These are phyloP conservation scores for Acaromyces ingoldii DNA, from an alignment of 1,284 basidiomycete genomes.

Conservation along the genomic window DNA sequence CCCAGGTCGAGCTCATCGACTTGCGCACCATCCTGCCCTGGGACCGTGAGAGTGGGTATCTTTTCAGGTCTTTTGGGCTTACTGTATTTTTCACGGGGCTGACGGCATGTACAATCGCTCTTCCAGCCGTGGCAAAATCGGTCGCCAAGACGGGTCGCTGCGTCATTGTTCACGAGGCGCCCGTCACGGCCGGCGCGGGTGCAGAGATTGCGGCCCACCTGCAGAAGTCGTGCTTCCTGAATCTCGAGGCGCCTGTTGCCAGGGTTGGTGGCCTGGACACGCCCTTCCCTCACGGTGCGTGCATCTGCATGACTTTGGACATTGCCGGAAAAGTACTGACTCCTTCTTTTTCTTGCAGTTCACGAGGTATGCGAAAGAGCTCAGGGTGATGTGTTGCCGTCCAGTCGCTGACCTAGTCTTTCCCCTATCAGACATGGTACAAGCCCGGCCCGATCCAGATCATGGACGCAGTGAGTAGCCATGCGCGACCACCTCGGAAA, in stretches of 20 bases:
- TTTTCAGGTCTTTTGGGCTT: not conserved
- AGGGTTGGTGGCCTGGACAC: conserved; percentile 18
- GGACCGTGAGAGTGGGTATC: conserved; percentile 63
- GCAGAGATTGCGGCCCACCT: conserved; percentile 38
- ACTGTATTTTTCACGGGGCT: not conserved
- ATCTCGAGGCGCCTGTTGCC: conserved; percentile 20
- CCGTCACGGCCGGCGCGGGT: conserved; percentile 35
- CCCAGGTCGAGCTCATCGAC: conserved; percentile 83
- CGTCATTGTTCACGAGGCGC: conserved; percentile 44
- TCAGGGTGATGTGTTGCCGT: no score
- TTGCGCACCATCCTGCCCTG: conserved; percentile 82
- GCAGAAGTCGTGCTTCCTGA: conserved; percentile 37
- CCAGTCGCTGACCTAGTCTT: no score
- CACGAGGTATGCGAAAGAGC: not conserved
- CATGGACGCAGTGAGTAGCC: conserved; percentile 5
- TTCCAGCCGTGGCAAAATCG: conserved; percentile 15
- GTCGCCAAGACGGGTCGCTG: conserved; percentile 40
- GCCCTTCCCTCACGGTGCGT: conserved; percentile 19
- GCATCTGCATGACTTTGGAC: conserved; percentile 10
- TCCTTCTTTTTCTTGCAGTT: not conserved
- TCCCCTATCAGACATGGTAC: not conserved
- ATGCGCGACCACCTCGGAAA: no score
- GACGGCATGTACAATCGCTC: not conserved
- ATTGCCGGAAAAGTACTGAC: not conserved
- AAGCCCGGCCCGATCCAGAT: conserved; percentile 7